Base-by-base conservation (phyloP, 2,329 filamentous ascomycete species). In the Paraconiothyrium sp. region DNA sequence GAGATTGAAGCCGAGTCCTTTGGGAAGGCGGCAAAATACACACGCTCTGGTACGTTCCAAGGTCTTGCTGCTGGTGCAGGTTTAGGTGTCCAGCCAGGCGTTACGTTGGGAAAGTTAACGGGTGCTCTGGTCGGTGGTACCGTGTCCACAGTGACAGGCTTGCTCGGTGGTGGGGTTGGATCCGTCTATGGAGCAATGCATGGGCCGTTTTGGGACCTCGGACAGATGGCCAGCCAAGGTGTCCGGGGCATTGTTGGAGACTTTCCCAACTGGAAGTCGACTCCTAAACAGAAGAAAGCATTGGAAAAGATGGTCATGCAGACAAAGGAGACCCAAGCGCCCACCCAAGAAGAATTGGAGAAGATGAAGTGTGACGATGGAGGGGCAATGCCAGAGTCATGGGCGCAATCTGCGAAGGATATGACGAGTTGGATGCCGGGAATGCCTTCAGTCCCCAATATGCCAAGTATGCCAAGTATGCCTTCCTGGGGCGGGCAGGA, bases 1-100 rank as follows among this genome's bases (percentile, higher is more conserved):
- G 76, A 79, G 49, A 79, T 80, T 46, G 77, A 80, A 65, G 78
- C 78, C 2, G 78, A 79, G 54, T 78, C 76, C 0, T 79, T 80
- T 54, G 78, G 78, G 35, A 80, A 80, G 58, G 76, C 78, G 24
- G 78, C 78, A 16, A 79, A 80, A 41, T 80, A 80, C 32, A 74
- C 76, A 2, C 75, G 72, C 32, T 76, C 76, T 0, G 78, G 78
- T 24, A 69, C 77, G 4, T 80, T 80, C 58, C 78, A 80, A 59
- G 78, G 78, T 0, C 72, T 80, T 3, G 74, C 76, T 11, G 78
- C 77, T 52, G 78, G 78, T 11, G 77, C 76, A 20, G 78, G 78
- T 6, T 56, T 80, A 14, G 78, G 78, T 27, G 73, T 77, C 16
- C 70, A 73, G 35, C 73, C 76, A 22, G 76, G 76, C 37, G 75